phyloP scores from a whole-genome alignment of 1,284 basidiomycete genomes.

The Tilletia caries region DNA sequence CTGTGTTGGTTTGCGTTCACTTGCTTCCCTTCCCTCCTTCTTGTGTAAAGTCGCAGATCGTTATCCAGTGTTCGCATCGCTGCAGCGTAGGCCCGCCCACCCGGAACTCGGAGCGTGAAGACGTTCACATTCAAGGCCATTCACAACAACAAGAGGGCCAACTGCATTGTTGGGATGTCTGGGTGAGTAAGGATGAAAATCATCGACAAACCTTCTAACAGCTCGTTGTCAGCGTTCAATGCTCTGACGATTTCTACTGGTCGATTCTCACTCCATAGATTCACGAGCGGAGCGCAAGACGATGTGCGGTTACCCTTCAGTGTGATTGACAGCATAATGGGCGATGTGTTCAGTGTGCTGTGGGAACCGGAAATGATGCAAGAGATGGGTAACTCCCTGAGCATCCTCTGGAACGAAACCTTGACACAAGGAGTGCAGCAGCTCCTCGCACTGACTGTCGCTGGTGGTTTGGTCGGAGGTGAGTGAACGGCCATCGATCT shows the following conservation, averaged over 20 bases:
- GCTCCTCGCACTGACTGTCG: conserved; percentile 48
- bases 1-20: too few species aligned
- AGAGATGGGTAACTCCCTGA: conserved; percentile 53
- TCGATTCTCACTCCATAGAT: conserved; percentile 23
- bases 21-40: too few species aligned
- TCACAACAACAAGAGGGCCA: conserved; percentile 54
- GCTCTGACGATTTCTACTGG: too few species aligned
- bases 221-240: too few species aligned
- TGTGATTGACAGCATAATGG: conserved; percentile 52
- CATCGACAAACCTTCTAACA: background rate
- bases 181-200: conserved; percentile 20
- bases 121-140: conserved; percentile 52
- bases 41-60: too few species aligned
- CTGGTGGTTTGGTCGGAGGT: conserved; percentile 45
- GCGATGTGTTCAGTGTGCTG: conserved; percentile 48
- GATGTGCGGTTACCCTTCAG: conserved; percentile 50
- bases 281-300: conserved; percentile 48
- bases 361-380: conserved; percentile 55
- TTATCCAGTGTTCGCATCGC: too few species aligned
- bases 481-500: conserved; percentile 6
- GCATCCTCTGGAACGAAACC: conserved; percentile 52
- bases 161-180: conserved; percentile 47
- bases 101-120: conserved; percentile 47
- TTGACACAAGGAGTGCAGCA: conserved; percentile 52
- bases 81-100: too few species aligned